Conservation (phyloP, 2,329 filamentous ascomycete species). For the Leptographium wingfieldii region DNA sequence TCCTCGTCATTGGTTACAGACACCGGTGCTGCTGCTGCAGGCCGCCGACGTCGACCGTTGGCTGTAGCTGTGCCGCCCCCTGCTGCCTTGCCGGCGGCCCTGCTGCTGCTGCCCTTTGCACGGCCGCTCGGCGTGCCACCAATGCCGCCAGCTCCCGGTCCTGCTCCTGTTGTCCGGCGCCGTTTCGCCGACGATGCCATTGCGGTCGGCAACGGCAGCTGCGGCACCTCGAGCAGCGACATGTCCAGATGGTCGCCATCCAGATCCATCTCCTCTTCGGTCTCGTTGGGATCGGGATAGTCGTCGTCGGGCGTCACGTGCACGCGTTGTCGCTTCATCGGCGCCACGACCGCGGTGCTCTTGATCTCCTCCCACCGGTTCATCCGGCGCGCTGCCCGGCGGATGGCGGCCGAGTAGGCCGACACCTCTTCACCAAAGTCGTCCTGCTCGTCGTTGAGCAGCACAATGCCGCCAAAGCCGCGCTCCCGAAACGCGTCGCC, state of each 20-base stretch:
- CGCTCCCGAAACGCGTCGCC: constrained; percentile 36
- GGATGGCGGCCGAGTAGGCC: constrained; percentile 52
- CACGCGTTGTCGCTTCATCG: constrained; percentile 28
- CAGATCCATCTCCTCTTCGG: constrained; percentile 17
- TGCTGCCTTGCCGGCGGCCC: background rate
- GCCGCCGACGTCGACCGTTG: background rate
- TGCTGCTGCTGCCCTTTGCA: background rate
- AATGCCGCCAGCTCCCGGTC: background rate
- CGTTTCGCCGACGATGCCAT: constrained; percentile 4
- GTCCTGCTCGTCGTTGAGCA: constrained; percentile 48
- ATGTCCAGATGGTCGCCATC: constrained; percentile 14
- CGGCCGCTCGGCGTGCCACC: background rate
- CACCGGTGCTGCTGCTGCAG: background rate
- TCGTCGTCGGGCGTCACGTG: constrained; percentile 15
- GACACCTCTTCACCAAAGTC: constrained; percentile 67
- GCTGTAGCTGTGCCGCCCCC: background rate
- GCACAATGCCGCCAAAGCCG: constrained; percentile 52
- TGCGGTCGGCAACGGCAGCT: background rate
- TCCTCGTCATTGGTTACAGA: constrained; percentile 8
- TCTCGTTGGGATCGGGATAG: constrained; percentile 19
- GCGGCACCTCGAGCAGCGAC: background rate
- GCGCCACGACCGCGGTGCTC: constrained; percentile 28
- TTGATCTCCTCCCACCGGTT: constrained; percentile 53
- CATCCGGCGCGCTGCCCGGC: constrained; percentile 52
- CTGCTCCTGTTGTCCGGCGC: constrained; percentile 6